Evolutionary conservation across 257 asterid species (phyloP).

Genomic region (Verbena officinalis): DNA sequence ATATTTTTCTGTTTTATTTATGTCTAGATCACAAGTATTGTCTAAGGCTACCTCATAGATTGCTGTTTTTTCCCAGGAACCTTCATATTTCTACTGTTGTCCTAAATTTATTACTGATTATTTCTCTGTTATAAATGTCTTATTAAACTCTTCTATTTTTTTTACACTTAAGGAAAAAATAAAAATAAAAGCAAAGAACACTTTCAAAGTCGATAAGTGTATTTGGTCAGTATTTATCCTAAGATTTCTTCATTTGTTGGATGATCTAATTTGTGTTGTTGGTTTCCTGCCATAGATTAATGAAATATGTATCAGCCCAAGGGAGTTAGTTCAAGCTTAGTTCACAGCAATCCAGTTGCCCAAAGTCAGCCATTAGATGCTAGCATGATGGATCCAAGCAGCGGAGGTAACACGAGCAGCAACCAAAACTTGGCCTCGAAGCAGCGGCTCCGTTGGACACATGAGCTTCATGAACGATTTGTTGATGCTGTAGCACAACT

Average conservation of each 20-base stretch:
- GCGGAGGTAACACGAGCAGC: constrained; percentile 58
- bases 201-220: constrained; percentile 8
- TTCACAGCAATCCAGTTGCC: constrained; percentile 35
- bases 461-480: constrained; percentile 92
- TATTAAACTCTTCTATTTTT: constrained; percentile 7
- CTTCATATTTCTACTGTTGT: background rate
- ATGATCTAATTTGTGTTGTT: constrained; percentile 11
- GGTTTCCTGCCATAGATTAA: constrained; percentile 30
- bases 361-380: constrained; percentile 43
- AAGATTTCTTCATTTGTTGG: constrained; percentile 11
- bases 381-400: constrained; percentile 56
- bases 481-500: constrained; percentile 98
- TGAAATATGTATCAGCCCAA: constrained; percentile 41
- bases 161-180: background rate
- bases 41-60: background rate
- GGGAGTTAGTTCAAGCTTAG: constrained; percentile 47
- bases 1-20: background rate
- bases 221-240: background rate
- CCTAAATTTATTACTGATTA: constrained; percentile 1
- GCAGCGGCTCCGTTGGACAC: constrained; percentile 98
- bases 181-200: background rate
- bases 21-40: background rate
- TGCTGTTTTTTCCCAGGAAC: background rate
- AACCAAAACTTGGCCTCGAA: constrained; percentile 77
- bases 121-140: constrained; percentile 2